Conservation (phyloP, 345 rosid species). For the Hirschfeldia incana region DNA sequence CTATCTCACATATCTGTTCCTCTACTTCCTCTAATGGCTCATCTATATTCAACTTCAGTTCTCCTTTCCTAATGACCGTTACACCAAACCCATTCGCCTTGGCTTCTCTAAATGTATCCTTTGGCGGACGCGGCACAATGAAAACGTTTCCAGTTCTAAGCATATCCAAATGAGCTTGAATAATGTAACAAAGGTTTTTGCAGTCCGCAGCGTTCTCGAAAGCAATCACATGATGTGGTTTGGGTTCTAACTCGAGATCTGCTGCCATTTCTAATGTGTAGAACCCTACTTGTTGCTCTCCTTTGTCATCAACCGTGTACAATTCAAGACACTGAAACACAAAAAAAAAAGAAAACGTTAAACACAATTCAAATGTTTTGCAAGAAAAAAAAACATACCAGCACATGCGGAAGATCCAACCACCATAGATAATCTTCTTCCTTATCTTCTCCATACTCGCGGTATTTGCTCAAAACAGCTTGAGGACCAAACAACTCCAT, state of each 20-base stretch:
- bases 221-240: conserved; percentile 80
- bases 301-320: conserved; percentile 57
- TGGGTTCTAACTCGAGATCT: conserved; percentile 91
- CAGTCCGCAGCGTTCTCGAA: conserved; percentile 76
- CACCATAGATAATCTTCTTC: conserved; percentile 92
- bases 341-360: neutral
- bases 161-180: conserved; percentile 88
- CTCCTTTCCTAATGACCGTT: conserved; percentile 77
- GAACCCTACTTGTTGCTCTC: conserved; percentile 70
- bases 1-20: conserved; percentile 71
- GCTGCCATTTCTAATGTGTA: conserved; percentile 88
- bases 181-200: conserved; percentile 70
- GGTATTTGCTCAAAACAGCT: conserved; percentile 88
- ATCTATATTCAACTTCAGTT: conserved; percentile 74
- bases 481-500: conserved; percentile 92
- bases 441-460: conserved; percentile 76
- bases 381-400: conserved; percentile 51
- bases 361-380: neutral
- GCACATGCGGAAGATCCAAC: conserved; percentile 87
- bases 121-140: conserved; percentile 80
- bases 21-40: conserved; percentile 81
- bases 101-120: conserved; percentile 90
- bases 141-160: conserved; percentile 73
- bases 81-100: conserved; percentile 80
- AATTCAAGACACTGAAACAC: conserved; percentile 80